phyloP scores from a whole-genome alignment of 2,329 filamentous ascomycete species.

The Diaporthe humulicola region DNA sequence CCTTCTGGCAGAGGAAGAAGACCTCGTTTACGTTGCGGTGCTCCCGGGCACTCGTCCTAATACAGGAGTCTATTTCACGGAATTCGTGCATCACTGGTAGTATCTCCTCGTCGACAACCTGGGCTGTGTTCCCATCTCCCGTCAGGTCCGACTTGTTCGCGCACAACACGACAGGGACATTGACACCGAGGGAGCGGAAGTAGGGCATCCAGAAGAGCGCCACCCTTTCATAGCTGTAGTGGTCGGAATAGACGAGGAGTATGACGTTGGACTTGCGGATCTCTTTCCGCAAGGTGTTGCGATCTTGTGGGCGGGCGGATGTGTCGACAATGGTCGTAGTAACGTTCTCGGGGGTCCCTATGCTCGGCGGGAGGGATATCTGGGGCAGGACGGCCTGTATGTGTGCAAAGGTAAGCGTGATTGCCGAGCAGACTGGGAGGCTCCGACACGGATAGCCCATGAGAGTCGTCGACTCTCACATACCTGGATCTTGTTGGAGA shows the following conservation, averaged over 20 bases:
- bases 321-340: constrained; percentile 98
- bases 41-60: constrained; percentile 91
- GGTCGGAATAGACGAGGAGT: constrained; percentile 95
- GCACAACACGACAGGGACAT: constrained; percentile 95
- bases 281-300: constrained; percentile 90
- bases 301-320: constrained; percentile 92
- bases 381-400: constrained; percentile 85
- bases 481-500: constrained; percentile 86
- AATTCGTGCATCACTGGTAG: constrained; percentile 98
- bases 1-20: constrained; percentile 98
- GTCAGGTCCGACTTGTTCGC: constrained; percentile 97
- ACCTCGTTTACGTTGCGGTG: constrained; percentile 96
- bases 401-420: not conserved
- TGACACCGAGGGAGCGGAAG: constrained; percentile 97
- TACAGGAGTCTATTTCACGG: constrained; percentile 98
- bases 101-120: constrained; percentile 97
- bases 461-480: not conserved
- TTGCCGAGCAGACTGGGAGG: no score
- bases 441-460: no score
- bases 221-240: constrained; percentile 98
- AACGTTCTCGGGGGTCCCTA: constrained; percentile 95
- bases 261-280: constrained; percentile 98
- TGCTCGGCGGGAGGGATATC: constrained; percentile 93
- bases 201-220: constrained; percentile 99
- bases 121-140: constrained; percentile 79